Evolutionary conservation across 805 yeast species (phyloP), one percentile per base, ranked within the genome.

Genomic region (Pichia nanzhaoensis): DNA sequence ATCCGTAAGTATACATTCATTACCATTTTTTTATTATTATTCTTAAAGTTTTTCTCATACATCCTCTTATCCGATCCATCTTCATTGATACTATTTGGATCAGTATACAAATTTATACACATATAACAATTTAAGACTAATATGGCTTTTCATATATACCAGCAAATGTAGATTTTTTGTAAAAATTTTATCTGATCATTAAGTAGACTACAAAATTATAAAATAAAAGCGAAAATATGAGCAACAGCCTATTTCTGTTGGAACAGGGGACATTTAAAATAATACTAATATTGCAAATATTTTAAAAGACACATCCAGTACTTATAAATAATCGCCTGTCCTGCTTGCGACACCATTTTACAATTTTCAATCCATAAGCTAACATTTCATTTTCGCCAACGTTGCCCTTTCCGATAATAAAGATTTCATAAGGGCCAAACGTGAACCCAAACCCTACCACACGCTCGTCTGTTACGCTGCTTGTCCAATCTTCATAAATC

Each of bases 271-370:
- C n/a, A n/a, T n/a, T n/a, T n/a, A n/a, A n/a, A n/a, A n/a, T n/a
- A n/a, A n/a, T n/a, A n/a, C n/a, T n/a, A n/a, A n/a, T n/a, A n/a
- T n/a, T n/a, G 16, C 16, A 30, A 13, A 24, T 12, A 24, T n/a
- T 27, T 39, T 19, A 39, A 12, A 39, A 39, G 4, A 39, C 30
- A 30, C 41, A 39, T 19, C 41, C 41, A 13, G 35, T 39, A 19
- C 78, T 76, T 10, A 84, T 78, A 59, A 87, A 88, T 31, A 88
- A 59, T 34, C 93, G 66, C 43, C 77, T 78, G 50, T 84, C 84
- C 52, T 85, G 75, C 50, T 72, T 77, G 49, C 75, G 71, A 54
- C 95, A 82, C 96, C 96, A 90, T 40, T 71, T 70, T 8, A 84
- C 78, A 13, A 88, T 77, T 18, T 71, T 69, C 42, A 78, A 71